Base-by-base conservation (phyloP, 768 basidiomycete genomes). In the Lyophyllum atratum region DNA sequence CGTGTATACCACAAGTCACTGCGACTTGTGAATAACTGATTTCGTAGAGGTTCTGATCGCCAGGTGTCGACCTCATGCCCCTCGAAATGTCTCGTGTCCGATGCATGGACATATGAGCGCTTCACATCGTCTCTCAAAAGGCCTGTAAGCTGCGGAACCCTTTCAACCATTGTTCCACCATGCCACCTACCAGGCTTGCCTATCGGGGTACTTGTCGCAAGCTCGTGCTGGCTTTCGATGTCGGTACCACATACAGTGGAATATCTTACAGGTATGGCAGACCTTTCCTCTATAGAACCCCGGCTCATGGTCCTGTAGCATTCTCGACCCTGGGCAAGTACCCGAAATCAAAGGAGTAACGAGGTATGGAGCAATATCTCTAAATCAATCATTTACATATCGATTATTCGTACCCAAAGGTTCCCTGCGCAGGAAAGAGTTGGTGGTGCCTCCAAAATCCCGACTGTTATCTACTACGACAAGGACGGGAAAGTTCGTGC, bases 361-460 rank as follows among this genome's bases (percentile, higher is more conserved):
- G 47, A 74, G 69, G 76, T 75, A 49, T 17, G 69, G 11, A 8
- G 2, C 12, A 40, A 1, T 25, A 4, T 19, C 26, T 15, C 12
- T 5, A 7, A 14, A 25, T 42, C 3, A 43, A 5, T 0, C 6
- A 22, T n/a, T 21, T 17, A 21, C 25, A 15, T 24, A 43, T n/a
- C 51, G n/a, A 46, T n/a, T 22, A 43, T 51, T 56, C 21, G 26
- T 2, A 24, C 12, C 15, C 28, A 24, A 33, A 84, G 83, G 47
- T 84, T 78, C 58, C 83, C 82, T 4, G 78, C 74, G 0, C 80
- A 83, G 49, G 77, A 79, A 22, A 70, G 73, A 7, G 68, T 74
- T 40, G 79, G 73, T 7, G 78, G 79, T 0, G 75, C 79, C n/a
- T 77, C 72, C 17, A 84, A 82, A 61, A 79, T 84, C 42, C 82